A percentile compares a stretch with the other conserved stretches of the same genome.
phyloP scores from a whole-genome alignment of 768 basidiomycete genomes.

The Boletus rex-veris region DNA sequence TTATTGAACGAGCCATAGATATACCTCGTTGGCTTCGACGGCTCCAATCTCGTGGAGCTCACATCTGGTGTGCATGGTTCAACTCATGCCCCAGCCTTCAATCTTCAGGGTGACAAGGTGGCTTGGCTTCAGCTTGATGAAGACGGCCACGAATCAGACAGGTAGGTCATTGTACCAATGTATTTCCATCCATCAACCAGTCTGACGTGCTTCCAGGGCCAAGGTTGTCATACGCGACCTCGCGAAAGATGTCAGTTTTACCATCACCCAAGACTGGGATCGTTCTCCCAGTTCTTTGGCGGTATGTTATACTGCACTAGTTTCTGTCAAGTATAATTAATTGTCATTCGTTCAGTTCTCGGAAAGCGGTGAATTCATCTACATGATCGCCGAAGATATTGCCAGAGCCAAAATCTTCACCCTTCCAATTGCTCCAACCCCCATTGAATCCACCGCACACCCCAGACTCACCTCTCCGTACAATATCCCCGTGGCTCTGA shows the following conservation, averaged over 20 bases:
- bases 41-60: slow-evolving; percentile 57
- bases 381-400: slow-evolving; percentile 72
- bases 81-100: slow-evolving; percentile 70
- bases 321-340: not conserved
- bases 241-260: slow-evolving; percentile 58
- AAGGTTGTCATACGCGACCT: slow-evolving; percentile 82
- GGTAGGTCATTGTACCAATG: slow-evolving; percentile 35
- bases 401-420: slow-evolving; percentile 74
- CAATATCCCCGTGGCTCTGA: slow-evolving; percentile 55
- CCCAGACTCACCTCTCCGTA: slow-evolving; percentile 43
- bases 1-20: slow-evolving; percentile 42
- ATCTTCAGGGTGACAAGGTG: slow-evolving; percentile 58
- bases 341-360: slow-evolving; percentile 55
- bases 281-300: slow-evolving; percentile 49
- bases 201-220: slow-evolving; percentile 39
- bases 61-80: slow-evolving; percentile 87
- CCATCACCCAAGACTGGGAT: slow-evolving; percentile 83
- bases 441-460: slow-evolving; percentile 48
- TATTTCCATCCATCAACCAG: not conserved
- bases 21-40: slow-evolving; percentile 61
- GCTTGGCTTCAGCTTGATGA: slow-evolving; percentile 87
- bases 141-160: slow-evolving; percentile 89
- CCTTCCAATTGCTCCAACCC: slow-evolving; percentile 64
- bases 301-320: slow-evolving; percentile 3
- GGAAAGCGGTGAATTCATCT: slow-evolving; percentile 61